Base-by-base conservation (phyloP, 768 basidiomycete species). In the Termitomyces sp. region DNA sequence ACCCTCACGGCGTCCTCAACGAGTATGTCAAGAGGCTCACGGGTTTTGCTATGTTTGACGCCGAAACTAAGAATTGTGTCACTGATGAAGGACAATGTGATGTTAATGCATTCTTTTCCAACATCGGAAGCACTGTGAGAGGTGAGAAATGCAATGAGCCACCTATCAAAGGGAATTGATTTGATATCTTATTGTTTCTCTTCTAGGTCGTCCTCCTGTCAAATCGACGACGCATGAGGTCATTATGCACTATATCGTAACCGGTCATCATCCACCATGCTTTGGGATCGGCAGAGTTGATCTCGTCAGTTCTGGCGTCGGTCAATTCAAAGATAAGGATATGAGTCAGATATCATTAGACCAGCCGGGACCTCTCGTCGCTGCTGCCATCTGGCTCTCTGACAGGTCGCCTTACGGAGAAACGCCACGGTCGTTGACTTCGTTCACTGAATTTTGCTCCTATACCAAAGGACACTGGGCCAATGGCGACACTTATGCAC, bases 311-410 rank as follows among this genome's bases (percentile, higher is more conserved):
- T 49, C 46, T 26, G 55, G 46, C 2, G 37, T 49, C 12, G 55
- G 55, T 9, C 46, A 49, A n/a, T 55, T 55, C 26, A 47, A 26
- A 32, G 55, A 55, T 7, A 8, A 26, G 18, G 46, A 55, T 12
- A 55, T 55, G 54, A 27, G 43, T 24, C 42, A 44, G 13, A 55
- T 56, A 49, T 22, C 46, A 9, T 4, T 56, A 8, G 55, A 56
- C 39, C 47, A 56, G 39, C 37, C 39, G 4, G 47, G n/a, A n/a
- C 39, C 31, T 20, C 24, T 37, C 37, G 50, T 56, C 10, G 48
- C 47, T 20, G 41, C 47, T 50, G 55, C 55, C 14, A 16, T 49
- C n/a, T 49, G 39, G 27, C 18, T 56, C 2, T 53, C 39, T 12
- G 32, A 37, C 24, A 46, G 16, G 34, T 10, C 32, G 5, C 14